Evolutionary conservation across 2,329 filamentous ascomycete species (phyloP).

Genomic region (Cytospora paraplurivora): DNA sequence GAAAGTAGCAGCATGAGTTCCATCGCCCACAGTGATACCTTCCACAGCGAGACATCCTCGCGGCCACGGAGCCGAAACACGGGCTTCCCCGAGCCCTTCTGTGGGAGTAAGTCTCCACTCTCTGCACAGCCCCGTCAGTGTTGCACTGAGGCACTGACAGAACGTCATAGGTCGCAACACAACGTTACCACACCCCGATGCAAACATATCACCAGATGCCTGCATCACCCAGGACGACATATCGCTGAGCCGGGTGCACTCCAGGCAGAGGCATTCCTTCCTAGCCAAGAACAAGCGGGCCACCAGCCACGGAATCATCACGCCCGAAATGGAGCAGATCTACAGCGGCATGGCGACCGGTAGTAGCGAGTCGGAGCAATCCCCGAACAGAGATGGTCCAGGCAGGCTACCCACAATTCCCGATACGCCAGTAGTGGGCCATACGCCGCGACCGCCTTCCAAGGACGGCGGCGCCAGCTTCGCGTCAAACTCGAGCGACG

Average conservation of each 20-base stretch:
- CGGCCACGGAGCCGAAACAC: constrained; percentile 43
- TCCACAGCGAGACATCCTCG: constrained; percentile 27
- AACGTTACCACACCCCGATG: constrained; percentile 63
- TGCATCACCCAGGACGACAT: constrained; percentile 59
- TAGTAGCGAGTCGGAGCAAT: constrained; percentile 31
- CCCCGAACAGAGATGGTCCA: constrained; percentile 21
- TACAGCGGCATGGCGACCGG: constrained; percentile 34
- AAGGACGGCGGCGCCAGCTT: constrained; percentile 47
- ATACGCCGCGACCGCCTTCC: constrained; percentile 33
- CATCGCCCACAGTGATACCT: constrained; percentile 26
- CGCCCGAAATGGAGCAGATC: constrained; percentile 41
- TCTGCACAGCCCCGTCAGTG: not conserved
- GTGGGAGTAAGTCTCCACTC: constrained; percentile 43
- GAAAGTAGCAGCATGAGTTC: constrained; percentile 25
- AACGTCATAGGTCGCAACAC: constrained; percentile 54
- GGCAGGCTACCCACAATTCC: constrained; percentile 29
- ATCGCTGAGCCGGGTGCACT: constrained; percentile 44
- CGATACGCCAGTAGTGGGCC: constrained; percentile 23
- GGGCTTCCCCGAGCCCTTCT: constrained; percentile 55
- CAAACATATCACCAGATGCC: constrained; percentile 58
- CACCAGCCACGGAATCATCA: constrained; percentile 50
- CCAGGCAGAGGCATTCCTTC: constrained; percentile 50
- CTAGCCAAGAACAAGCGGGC: constrained; percentile 51
- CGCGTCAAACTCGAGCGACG: constrained; percentile 33
- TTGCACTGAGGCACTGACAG: not conserved